Conservation (phyloP, 345 rosid species). For the Camelina neglecta region DNA sequence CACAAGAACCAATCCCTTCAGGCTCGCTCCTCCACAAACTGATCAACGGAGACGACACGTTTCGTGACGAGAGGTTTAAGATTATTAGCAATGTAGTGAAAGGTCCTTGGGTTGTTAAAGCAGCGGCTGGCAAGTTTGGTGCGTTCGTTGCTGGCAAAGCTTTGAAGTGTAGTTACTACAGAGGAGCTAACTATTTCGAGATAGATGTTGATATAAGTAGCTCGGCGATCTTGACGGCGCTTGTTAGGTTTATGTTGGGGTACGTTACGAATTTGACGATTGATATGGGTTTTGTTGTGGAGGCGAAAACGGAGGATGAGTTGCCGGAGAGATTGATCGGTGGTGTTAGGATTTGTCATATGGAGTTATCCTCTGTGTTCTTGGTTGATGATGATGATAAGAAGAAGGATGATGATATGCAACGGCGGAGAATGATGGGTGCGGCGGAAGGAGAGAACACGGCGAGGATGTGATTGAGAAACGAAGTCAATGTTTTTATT, state of each 20-base stretch:
- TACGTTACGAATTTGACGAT: conserved; percentile 56
- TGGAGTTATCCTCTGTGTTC: conserved; percentile 75
- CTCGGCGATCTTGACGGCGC: conserved; percentile 58
- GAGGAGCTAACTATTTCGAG: conserved; percentile 79
- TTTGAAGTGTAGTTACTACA: conserved; percentile 63
- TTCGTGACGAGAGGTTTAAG: conserved; percentile 72
- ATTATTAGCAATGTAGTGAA: conserved; percentile 72
- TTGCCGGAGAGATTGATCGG: conserved; percentile 83
- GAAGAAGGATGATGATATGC: not conserved
- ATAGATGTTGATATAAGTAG: conserved; percentile 74
- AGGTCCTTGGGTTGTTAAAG: conserved; percentile 82
- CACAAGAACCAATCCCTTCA: conserved; percentile 63
- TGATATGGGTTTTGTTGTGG: conserved; percentile 82
- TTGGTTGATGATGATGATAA: conserved; percentile 46
- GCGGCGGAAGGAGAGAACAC: conserved; percentile 51
- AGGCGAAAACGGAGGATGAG: conserved; percentile 73
- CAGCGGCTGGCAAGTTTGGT: conserved; percentile 66
- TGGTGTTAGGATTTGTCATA: conserved; percentile 66
- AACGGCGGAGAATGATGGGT: conserved; percentile 49
- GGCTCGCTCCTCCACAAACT: conserved; percentile 64
- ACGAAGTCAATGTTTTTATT: no score
- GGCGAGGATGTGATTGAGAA: conserved; percentile 13
- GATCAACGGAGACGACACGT: conserved; percentile 59
- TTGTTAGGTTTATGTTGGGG: conserved; percentile 59
- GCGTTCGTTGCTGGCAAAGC: conserved; percentile 73